These are phyloP conservation scores for Populus hybrid DNA, from an alignment of 441 rosid species.

Conservation along the genomic window DNA sequence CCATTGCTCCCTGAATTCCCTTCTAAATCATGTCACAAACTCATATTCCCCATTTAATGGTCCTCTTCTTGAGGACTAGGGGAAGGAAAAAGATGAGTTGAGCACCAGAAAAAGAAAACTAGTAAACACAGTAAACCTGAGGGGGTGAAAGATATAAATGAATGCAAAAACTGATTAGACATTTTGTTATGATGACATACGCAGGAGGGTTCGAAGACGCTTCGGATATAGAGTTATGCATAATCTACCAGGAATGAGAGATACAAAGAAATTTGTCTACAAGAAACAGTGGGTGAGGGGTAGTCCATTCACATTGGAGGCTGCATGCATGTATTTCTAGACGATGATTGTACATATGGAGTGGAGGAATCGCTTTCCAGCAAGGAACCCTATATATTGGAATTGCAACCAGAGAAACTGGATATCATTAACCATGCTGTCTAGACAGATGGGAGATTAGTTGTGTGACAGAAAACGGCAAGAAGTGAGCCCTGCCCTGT, in stretches of 20 bases:
- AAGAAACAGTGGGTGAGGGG: constrained; percentile 5
- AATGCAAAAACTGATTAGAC: background rate
- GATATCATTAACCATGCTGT: background rate
- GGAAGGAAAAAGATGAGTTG: background rate
- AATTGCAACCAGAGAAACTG: constrained; percentile 8
- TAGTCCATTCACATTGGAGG: constrained; percentile 12
- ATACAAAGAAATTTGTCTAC: background rate
- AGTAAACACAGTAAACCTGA: background rate
- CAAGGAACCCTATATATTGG: constrained; percentile 16
- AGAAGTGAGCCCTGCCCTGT: background rate
- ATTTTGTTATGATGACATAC: background rate
- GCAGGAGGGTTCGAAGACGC: constrained; percentile 43
- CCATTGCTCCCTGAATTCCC: background rate
- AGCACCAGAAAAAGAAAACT: no score
- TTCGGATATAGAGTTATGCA: constrained; percentile 14
- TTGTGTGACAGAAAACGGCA: background rate
- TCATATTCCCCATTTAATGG: background rate
- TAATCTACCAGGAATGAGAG: constrained; percentile 6
- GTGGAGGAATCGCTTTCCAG: constrained; percentile 15
- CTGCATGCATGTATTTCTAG: constrained; percentile 14
- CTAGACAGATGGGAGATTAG: background rate
- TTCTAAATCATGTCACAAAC: background rate
- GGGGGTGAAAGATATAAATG: background rate
- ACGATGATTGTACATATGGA: constrained; percentile 4
- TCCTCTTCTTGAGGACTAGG: background rate